Conservation (phyloP, 192 early-diverging fungal species). For the Backusella parvicylindrica region DNA sequence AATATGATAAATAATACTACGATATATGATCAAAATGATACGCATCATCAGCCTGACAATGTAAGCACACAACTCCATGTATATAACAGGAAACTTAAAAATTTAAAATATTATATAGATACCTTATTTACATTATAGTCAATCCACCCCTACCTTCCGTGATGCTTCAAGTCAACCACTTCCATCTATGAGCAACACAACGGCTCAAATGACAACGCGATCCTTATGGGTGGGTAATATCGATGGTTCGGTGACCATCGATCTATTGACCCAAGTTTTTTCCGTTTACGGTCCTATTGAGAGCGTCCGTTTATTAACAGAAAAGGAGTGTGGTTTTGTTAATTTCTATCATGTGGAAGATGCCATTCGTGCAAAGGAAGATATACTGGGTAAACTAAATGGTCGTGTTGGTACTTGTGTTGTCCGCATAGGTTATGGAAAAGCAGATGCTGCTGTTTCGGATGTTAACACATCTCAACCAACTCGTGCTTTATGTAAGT, state of each 20-base stretch:
- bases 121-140: constrained; percentile 20
- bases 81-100: no score
- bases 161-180: not conserved
- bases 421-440: constrained; percentile 80
- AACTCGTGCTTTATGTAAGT: constrained; percentile 73
- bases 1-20: constrained; percentile 8
- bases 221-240: constrained; percentile 96
- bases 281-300: constrained; percentile 90
- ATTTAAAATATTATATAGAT: no score
- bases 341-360: constrained; percentile 86
- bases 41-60: not conserved
- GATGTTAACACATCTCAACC: constrained; percentile 62
- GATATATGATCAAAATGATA: not conserved
- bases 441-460: constrained; percentile 52
- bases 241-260: constrained; percentile 68
- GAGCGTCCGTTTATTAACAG: constrained; percentile 79
- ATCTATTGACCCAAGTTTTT: constrained; percentile 82
- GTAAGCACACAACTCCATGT: no score
- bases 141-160: constrained; percentile 21
- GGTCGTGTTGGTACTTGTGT: constrained; percentile 76
- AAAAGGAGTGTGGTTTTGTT: constrained; percentile 96
- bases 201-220: constrained; percentile 64
- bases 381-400: constrained; percentile 68
- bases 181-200: not conserved
- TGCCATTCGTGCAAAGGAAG: constrained; percentile 79